phyloP scores from a whole-genome alignment of 1,284 basidiomycete genomes.

The Apiotrichum porosum region DNA sequence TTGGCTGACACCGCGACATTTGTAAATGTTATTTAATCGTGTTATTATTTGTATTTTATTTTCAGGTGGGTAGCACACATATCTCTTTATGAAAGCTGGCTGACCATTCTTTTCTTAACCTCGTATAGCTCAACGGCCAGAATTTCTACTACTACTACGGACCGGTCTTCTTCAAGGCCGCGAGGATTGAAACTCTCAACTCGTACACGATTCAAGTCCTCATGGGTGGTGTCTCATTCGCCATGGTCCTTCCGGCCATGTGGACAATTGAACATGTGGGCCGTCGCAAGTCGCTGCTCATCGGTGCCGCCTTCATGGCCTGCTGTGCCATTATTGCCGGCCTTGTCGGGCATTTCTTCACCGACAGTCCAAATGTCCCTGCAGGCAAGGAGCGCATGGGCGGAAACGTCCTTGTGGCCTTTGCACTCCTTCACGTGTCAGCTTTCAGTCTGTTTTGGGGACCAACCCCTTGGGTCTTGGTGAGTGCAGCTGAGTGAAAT shows the following conservation, averaged over 20 bases:
- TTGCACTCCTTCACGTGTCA: slow-evolving; percentile 70
- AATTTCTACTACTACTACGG: slow-evolving; percentile 48
- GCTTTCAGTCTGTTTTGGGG: slow-evolving; percentile 68
- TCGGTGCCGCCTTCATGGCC: slow-evolving; percentile 60
- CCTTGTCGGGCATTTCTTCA: slow-evolving; percentile 63
- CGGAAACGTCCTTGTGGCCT: slow-evolving; percentile 61
- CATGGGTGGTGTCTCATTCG: slow-evolving; percentile 29
- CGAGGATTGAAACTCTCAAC: slow-evolving; percentile 58
- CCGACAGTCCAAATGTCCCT: slow-evolving; percentile 50
- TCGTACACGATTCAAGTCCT: slow-evolving; percentile 52
- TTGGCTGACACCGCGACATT: too few relatives aligned
- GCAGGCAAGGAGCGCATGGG: slow-evolving; percentile 51
- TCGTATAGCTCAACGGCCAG: slow-evolving; percentile 55
- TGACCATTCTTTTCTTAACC: too few relatives aligned
- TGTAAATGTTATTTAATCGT: too few relatives aligned
- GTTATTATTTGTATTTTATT: too few relatives aligned
- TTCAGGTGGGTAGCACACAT: too few relatives aligned
- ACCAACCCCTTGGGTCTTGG: slow-evolving; percentile 58
- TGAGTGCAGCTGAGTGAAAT: too few relatives aligned
- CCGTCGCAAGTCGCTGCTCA: slow-evolving; percentile 27
- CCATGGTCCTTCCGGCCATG: slow-evolving; percentile 38
- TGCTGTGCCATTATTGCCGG: slow-evolving; percentile 51
- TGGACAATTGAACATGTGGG: slow-evolving; percentile 42
- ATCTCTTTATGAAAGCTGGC: too few relatives aligned
- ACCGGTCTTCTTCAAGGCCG: slow-evolving; percentile 74